Conservation (phyloP, 2,329 filamentous ascomycete species). For the Aspergillus cejpii region DNA sequence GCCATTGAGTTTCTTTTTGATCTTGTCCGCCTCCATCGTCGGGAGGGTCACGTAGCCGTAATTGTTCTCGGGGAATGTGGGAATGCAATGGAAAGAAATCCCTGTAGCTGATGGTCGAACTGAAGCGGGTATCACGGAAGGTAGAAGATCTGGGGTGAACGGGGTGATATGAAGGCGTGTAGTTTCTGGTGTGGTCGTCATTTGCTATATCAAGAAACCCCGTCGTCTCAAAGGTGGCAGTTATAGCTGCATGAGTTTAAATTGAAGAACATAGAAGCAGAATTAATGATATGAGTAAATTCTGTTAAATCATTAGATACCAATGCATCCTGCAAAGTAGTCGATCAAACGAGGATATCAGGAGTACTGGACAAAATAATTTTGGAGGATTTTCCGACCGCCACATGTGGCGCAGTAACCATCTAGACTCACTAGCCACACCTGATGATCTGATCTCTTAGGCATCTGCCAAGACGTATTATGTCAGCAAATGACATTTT, state of each 20-base stretch:
- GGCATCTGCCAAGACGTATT: neutral
- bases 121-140: constrained; percentile 63
- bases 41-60: constrained; percentile 90
- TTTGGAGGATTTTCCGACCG: constrained; percentile 12
- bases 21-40: constrained; percentile 72
- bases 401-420: constrained; percentile 13
- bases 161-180: constrained; percentile 80
- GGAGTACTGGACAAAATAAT: neutral
- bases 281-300: neutral
- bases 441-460: neutral
- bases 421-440: constrained; percentile 8
- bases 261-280: neutral
- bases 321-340: neutral
- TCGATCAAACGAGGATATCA: neutral
- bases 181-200: constrained; percentile 18
- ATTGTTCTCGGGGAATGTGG: constrained; percentile 81
- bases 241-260: too few species aligned
- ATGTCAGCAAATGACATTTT: too few species aligned
- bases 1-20: constrained; percentile 87
- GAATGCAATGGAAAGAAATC: constrained; percentile 78
- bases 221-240: neutral
- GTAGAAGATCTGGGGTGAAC: constrained; percentile 66
- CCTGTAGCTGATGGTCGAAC: constrained; percentile 62
- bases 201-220: constrained; percentile 9
- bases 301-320: neutral